A percentile compares a stretch with the other conserved stretches of the same genome.
phyloP scores from a whole-genome alignment of 2,329 filamentous ascomycete species.

The Chrysoporthe puriensis region DNA sequence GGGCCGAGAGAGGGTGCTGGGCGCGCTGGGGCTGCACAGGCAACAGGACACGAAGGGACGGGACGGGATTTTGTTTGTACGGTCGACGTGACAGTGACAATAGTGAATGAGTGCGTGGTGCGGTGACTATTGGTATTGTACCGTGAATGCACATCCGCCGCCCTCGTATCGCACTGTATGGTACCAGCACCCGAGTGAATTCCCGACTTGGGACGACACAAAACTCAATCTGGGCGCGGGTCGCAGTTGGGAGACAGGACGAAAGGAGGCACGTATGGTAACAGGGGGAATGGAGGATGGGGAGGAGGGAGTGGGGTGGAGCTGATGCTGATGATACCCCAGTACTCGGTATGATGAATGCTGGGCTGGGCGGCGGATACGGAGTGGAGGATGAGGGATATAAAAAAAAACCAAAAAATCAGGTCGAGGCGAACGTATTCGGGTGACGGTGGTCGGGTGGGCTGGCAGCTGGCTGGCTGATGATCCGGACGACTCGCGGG shows the following conservation, averaged over 20 bases:
- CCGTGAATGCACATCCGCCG: not conserved
- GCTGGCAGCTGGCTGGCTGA: not conserved
- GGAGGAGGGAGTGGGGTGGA: slow-evolving; percentile 17
- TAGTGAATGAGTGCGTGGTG: not conserved
- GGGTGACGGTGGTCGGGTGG: not conserved
- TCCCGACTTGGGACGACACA: slow-evolving; percentile 40
- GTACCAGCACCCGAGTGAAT: slow-evolving; percentile 37
- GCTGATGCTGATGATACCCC: slow-evolving; percentile 18
- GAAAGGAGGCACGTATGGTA: not conserved
- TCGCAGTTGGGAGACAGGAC: slow-evolving; percentile 18
- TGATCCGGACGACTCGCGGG: not conserved
- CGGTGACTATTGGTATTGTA: slow-evolving; percentile 1
- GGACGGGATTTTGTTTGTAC: not conserved
- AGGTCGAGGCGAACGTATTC: not conserved
- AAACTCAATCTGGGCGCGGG: slow-evolving; percentile 45
- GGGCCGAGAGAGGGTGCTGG: not conserved
- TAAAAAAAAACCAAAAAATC: not conserved
- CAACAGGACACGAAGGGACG: not conserved
- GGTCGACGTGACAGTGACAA: not conserved
- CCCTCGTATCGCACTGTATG: slow-evolving; percentile 20
- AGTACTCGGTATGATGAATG: not conserved
- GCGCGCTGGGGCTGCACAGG: not conserved
- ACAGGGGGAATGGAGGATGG: slow-evolving; percentile 8
- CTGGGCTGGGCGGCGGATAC: not conserved
- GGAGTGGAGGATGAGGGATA: slow-evolving; percentile 19